phyloP scores from a whole-genome alignment of 495 filamentous ascomycete genomes.

The Zalerion maritima region DNA sequence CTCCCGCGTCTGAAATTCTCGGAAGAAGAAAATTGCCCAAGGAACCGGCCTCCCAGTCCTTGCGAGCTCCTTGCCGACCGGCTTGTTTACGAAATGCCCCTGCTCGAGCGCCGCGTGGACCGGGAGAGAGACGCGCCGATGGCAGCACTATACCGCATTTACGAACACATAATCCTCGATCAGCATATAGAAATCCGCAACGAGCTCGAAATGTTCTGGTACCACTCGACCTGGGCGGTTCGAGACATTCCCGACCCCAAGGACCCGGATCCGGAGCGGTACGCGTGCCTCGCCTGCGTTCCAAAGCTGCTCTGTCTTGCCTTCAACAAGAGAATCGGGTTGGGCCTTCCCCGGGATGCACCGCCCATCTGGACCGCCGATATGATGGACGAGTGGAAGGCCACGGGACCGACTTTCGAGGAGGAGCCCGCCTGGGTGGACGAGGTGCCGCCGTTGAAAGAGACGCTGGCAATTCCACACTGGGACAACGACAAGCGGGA shows the following conservation, averaged over 20 bases:
- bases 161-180: conserved; percentile 13
- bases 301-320: conserved; percentile 10
- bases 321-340: conserved; percentile 13
- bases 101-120: too few species aligned
- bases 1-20: too few species aligned
- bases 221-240: conserved; percentile 10
- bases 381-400: conserved; percentile 7
- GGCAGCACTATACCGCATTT: conserved; percentile 13
- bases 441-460: conserved; percentile 8
- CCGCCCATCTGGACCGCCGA: conserved; percentile 10
- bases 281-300: conserved; percentile 12
- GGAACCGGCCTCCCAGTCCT: too few species aligned
- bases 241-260: conserved; percentile 13
- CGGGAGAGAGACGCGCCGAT: too few species aligned
- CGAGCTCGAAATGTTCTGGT: conserved; percentile 15
- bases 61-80: too few species aligned
- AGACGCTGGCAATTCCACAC: conserved; percentile 9
- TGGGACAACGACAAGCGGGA: conserved; percentile 1
- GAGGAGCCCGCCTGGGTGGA: conserved; percentile 9
- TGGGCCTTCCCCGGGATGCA: conserved; percentile 10
- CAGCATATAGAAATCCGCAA: conserved; percentile 12
- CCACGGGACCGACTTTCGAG: conserved; percentile 9
- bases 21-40: too few species aligned
- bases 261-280: conserved; percentile 13
- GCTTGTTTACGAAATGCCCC: too few species aligned